Percentiles rank a stretch among this genome's conserved stretches.
These are phyloP conservation scores for Populus hybrid DNA, from an alignment of 441 rosid species.

Conservation along the genomic window DNA sequence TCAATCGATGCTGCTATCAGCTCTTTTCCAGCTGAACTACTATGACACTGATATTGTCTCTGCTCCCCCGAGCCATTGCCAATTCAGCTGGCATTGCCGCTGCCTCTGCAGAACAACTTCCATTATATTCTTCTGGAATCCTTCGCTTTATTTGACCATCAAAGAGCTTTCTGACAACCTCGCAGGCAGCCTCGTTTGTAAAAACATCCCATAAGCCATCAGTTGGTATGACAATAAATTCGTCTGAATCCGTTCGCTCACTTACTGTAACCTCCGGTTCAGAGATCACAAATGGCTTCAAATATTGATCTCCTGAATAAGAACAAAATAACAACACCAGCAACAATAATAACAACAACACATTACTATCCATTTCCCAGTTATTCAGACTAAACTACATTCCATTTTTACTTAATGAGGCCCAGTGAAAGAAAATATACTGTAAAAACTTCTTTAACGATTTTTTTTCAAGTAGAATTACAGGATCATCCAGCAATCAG, in stretches of 20 bases:
- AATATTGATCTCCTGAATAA: conserved; percentile 16
- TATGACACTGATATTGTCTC: conserved; percentile 25
- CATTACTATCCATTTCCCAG: too few species aligned
- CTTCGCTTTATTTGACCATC: background rate
- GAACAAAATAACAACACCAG: background rate
- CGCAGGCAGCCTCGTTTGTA: conserved; percentile 18
- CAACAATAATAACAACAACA: too few species aligned
- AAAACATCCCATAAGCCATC: conserved; percentile 25
- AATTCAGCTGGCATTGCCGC: too few species aligned
- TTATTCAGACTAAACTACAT: too few species aligned
- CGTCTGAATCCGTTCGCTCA: conserved; percentile 1
- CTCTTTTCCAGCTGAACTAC: background rate
- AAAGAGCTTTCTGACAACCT: conserved; percentile 12
- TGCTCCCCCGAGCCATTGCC: background rate
- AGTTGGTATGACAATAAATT: conserved; percentile 3
- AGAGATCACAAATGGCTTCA: conserved; percentile 18
- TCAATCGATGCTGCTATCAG: background rate
- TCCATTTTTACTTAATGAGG: too few species aligned
- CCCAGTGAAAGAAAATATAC: too few species aligned
- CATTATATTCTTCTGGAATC: too few species aligned
- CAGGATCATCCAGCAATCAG: too few species aligned
- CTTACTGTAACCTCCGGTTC: conserved; percentile 14
- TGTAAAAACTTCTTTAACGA: too few species aligned
- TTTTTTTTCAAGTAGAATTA: too few species aligned
- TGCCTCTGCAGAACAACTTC: too few species aligned